Base-by-base conservation (phyloP, 2,329 filamentous ascomycete genomes). In the Aureobasidium sp. region DNA sequence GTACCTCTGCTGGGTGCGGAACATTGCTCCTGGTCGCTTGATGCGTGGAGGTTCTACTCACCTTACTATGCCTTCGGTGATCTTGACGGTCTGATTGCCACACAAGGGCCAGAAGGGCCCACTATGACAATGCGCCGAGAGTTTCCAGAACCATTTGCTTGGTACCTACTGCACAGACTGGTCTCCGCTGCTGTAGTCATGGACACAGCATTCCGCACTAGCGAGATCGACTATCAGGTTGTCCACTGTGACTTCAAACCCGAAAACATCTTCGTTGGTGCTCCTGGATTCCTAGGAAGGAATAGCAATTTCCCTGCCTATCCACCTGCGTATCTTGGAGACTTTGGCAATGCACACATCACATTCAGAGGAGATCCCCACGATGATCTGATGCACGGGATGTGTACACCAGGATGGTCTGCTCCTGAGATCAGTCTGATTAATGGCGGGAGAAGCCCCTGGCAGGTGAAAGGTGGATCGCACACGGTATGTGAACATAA, bases 221-320 rank as follows among this genome's bases (percentile, higher is more conserved):
- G 23, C 5, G 8, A 48, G 9, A 42, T 4, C 10, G 33, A 61
- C 23, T 42, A 61, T 10, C 13, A 48, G 16, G 38, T 63, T 6
- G 47, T 54, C 9, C 60, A 63, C 20, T 6, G 29, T 9, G 60
- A 63, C 31, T 16, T 63, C 36, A 63, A 63, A n/a, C 60, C 60
- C 8, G 47, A 36, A 4, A 63, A 63, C 13, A 43, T 63, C 16
- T 54, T 63, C 29, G 10, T 63, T 6, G 60, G 60, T 2, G 38
- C 60, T 42, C 47, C 47, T 38, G 60, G 60, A 4, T 31, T 36
- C 23, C 23, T 63, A 9, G 60, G 60, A 16, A 53, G 25, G 11
- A 25, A 45, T 15, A 16, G 40, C 4, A 33, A 9, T 23, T 63
- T 63, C 18, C 23, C 43, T 4, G 36, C 31, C 2, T 63, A 63